Percentiles rank a stretch among this genome's conserved stretches.
Evolutionary conservation across 176 grass and related monocot genomes (phyloP).

Genomic region (Oryza officinalis): DNA sequence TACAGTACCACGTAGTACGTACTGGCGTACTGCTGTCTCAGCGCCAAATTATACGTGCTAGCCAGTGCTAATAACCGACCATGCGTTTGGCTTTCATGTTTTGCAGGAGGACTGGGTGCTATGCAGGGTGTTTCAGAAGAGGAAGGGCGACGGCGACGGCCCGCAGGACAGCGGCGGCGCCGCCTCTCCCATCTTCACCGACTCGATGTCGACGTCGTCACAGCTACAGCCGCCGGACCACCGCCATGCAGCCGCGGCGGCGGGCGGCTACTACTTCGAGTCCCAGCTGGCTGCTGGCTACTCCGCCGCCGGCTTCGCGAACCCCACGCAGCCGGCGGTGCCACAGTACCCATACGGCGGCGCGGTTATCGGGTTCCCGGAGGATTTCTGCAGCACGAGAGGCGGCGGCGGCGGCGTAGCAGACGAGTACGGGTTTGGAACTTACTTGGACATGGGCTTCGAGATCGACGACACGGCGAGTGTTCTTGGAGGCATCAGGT

Average conservation of each 20-base stretch:
- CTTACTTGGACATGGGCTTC: conserved; percentile 22
- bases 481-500: conserved; percentile 33
- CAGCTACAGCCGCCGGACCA: conserved; percentile 14
- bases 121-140: conserved; percentile 71
- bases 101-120: conserved; percentile 85
- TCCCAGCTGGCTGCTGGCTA: background rate
- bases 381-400: background rate
- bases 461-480: conserved; percentile 11
- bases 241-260: background rate
- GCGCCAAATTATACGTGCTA: conserved; percentile 4
- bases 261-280: conserved; percentile 9
- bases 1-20: no score
- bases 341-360: conserved; percentile 21
- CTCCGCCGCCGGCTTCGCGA: background rate
- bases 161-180: conserved; percentile 18
- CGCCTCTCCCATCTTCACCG: conserved; percentile 10
- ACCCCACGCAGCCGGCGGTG: background rate
- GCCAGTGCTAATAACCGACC: background rate
- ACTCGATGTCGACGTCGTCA: conserved; percentile 5
- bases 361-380: conserved; percentile 6
- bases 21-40: no score
- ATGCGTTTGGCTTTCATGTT: background rate
- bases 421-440: conserved; percentile 34
- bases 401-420: background rate
- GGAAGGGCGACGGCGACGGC: conserved; percentile 46